Evolutionary conservation across 1,284 basidiomycete genomes (phyloP), one percentile per base, ranked within the genome.

Genomic region (Melampsora americana): DNA sequence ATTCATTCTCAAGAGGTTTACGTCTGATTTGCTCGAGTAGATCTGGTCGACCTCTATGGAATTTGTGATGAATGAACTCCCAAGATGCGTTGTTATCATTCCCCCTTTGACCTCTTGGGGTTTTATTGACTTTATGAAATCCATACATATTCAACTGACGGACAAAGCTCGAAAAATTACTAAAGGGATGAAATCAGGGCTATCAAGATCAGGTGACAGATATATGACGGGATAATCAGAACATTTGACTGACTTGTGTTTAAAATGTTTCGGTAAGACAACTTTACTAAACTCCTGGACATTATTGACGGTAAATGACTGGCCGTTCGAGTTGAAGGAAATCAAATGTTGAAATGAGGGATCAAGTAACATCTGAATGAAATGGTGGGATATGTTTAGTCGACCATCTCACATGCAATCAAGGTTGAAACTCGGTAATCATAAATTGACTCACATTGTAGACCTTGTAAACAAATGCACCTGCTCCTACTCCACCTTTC

Each of bases 21-120:
- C 92, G 87, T 82, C 91, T 92, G 82, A 93, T 93, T 80, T 90
- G 90, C 79, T 93, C 90, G 11, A 93, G 86, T 68, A 93, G 84
- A 81, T 93, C 92, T 23, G 89, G 88, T n/a, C 90, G 87, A 0
- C 88, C 90, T 46, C 90, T 88, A 44, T 91, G 85, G 83, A 93
- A 93, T 81, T 92, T 92, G 83, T 89, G 89, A 83, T 93, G 92
- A 3, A 89, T 90, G 82, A 93, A 93, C 82, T 93, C 92, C 92
- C 91, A 93, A 16, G 89, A 90, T 83, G 92, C 91, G 53, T 89
- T 87, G 80, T 92, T 89, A 28, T 88, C 87, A 20, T 90, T 89
- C 1, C 90, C 90, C 78, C 90, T 87, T 82, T 92, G 90, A 0
- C 91, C 90, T 70, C 91, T 89, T 26, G 92, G 91, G 5, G 91